A percentile compares a stretch with the other conserved stretches of the same genome.
Conservation (phyloP, 768 basidiomycete genomes). For the Kockovaella imperatae region DNA sequence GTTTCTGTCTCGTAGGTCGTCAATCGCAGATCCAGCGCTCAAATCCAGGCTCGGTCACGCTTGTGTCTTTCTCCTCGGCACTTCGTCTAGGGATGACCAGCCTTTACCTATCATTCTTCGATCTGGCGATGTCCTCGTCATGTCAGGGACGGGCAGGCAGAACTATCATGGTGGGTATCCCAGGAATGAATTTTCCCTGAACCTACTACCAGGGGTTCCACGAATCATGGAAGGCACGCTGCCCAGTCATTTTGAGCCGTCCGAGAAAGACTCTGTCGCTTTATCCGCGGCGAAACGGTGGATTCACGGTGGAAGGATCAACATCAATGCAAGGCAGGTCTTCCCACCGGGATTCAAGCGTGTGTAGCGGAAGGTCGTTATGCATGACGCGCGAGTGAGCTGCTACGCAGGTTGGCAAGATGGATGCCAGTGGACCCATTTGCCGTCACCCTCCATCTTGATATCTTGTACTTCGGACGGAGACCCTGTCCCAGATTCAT, state of each 20-base stretch:
- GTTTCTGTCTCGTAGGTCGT: constrained; percentile 79
- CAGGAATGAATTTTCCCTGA: neutral
- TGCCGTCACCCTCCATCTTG: constrained; percentile 1
- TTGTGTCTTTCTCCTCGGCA: constrained; percentile 82
- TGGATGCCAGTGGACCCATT: constrained; percentile 20
- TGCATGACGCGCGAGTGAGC: neutral
- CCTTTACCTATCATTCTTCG: constrained; percentile 78
- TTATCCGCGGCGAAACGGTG: constrained; percentile 29
- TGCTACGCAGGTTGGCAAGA: constrained; percentile 7
- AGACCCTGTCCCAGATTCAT: neutral
- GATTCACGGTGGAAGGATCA: constrained; percentile 54
- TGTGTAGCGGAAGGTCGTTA: neutral
- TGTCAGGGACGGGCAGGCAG: constrained; percentile 80
- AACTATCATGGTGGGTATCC: constrained; percentile 80
- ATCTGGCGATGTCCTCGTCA: constrained; percentile 84
- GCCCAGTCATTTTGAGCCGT: constrained; percentile 47
- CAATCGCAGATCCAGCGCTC: neutral
- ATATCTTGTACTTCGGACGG: neutral
- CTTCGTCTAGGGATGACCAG: constrained; percentile 62
- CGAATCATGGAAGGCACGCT: constrained; percentile 74
- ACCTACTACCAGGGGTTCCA: constrained; percentile 59
- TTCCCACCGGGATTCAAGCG: constrained; percentile 37
- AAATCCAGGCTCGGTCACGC: constrained; percentile 69
- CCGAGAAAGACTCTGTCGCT: constrained; percentile 29
- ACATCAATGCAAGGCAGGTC: constrained; percentile 78